Conservation (phyloP, 2,329 filamentous ascomycete genomes). For the Ascocoryne sarcoides region DNA sequence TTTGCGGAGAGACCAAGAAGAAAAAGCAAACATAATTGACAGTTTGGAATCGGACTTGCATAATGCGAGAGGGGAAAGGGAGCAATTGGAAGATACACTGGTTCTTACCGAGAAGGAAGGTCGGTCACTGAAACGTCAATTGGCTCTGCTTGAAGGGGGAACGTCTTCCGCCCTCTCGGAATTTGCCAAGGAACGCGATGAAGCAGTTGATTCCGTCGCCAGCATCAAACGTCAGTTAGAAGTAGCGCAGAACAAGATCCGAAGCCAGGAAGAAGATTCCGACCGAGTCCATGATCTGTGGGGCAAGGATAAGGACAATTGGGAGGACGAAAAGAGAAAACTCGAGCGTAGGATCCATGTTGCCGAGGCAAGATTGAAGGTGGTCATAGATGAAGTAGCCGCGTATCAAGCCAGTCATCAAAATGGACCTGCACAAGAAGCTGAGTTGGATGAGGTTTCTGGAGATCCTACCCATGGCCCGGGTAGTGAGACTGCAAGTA, state of each 20-base stretch:
- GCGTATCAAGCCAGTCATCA: constrained; percentile 51
- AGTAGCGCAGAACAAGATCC: constrained; percentile 63
- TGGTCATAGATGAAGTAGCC: constrained; percentile 79
- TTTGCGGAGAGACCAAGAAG: constrained; percentile 81
- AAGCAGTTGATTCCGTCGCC: constrained; percentile 60
- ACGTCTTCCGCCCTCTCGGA: constrained; percentile 79
- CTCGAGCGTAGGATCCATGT: constrained; percentile 81
- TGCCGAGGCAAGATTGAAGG: constrained; percentile 78
- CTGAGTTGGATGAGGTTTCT: constrained; percentile 50
- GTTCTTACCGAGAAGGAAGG: constrained; percentile 63
- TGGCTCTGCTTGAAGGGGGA: constrained; percentile 79
- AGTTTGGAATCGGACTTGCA: constrained; percentile 70
- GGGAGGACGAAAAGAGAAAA: constrained; percentile 75
- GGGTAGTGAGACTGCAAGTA: constrained; percentile 61
- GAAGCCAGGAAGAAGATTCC: constrained; percentile 74
- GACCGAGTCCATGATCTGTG: constrained; percentile 71
- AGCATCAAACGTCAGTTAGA: constrained; percentile 77
- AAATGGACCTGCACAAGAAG: constrained; percentile 39
- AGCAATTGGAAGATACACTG: constrained; percentile 55
- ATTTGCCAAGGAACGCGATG: constrained; percentile 76
- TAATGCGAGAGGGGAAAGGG: constrained; percentile 62
- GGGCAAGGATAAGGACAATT: constrained; percentile 74
- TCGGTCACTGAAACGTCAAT: constrained; percentile 72
- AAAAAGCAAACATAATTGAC: constrained; percentile 80
- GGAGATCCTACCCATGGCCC: constrained; percentile 48